Base-by-base conservation (phyloP, 2,329 filamentous ascomycete species). In the Colletotrichum graminicola region DNA sequence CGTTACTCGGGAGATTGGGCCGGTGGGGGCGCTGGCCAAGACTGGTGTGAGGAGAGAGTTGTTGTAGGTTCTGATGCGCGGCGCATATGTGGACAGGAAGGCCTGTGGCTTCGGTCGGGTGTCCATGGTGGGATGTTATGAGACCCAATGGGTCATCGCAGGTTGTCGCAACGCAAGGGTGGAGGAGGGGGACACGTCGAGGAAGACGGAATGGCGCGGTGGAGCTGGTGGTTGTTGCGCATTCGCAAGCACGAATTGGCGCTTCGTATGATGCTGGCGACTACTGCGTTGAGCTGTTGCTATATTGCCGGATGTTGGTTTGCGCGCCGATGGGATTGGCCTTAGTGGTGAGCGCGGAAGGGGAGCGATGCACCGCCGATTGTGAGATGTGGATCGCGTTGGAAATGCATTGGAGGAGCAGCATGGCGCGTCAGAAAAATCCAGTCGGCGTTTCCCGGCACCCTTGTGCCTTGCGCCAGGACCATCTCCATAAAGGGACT, bases 41-140 rank as follows among this genome's bases (percentile, higher is more conserved):
- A 96, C 91, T 45, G 95, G 95, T 32, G 93, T 94, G 73, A 98
- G 89, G 66, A 98, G 90, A 47, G 95, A 94, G 84, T 98, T 98
- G 80, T 92, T 93, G 84, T 97, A 98, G 74, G 91, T 90, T 79
- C 95, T 93, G 78, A 98, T 84, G 78, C 95, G 93, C 74, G 95
- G 94, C 82, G 95, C 94, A 84, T 97, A 98, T 79, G 92, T 94
- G 67, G 94, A 95, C 76, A 96, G 91, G 79, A 97, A 96, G 54
- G 94, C 93, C 84, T 97, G 94, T 59, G 94, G 94, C 76, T 84
- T 83, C 75, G 80, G 81, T 79, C 82, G 83, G 63, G 77, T 75
- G 76, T 87, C 85, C 87, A 89, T 89, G 49, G 26, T 72, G 67
- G 51, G 55, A 56, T 64, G 26, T 39, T 70, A 62, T 23, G 34